Base-by-base conservation (phyloP, 2,329 filamentous ascomycete genomes). In the Aspergillus nomiae region DNA sequence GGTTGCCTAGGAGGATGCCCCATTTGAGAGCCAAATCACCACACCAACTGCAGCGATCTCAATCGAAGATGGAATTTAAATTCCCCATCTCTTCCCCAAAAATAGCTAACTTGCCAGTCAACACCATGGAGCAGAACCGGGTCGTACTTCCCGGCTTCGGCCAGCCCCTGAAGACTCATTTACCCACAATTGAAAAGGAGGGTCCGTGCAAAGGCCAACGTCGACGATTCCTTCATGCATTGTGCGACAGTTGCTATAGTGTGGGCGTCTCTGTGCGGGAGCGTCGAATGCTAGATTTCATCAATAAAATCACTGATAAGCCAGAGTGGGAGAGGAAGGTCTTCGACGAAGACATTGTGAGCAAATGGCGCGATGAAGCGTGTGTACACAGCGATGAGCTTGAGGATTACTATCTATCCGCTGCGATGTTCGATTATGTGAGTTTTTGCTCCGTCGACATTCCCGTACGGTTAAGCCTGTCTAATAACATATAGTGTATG, bases 281-380 rank as follows among this genome's bases (percentile, higher is more conserved):
- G n/a, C 56, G 56, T 16, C 56, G 56, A 4, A 60, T 60, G 58
- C 16, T 60, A n/a, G 58, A 60, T 16, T 32, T 60, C 9, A 60
- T 60, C 21, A 45, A 60, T 32, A 50, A 60, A 6, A 74, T 82
- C 16, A 81, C 78, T 1, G 80, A 82, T 46, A 81, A 82, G 61
- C 69, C 68, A 0, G 66, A 76, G 6, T 82, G 81, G 80, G 64
- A 80, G 2, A 63, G 65, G 24, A 82, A 82, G 60, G 73, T 74
- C 6, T 77, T 78, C 57, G 71, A 81, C 58, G 69, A 77, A 8
- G 34, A 69, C 1, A 75, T 77, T 46, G 67, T 69, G 3, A 36
- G 59, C 1, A 77, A 76, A 61, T 81, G 78, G 78, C 65, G 69
- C 6, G 45, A 64, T 1, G 76, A 80, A 56, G 66, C 69, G 11